Conservation (phyloP, 208 protist genomes). For the Blastocrithidia nonstop region DNA sequence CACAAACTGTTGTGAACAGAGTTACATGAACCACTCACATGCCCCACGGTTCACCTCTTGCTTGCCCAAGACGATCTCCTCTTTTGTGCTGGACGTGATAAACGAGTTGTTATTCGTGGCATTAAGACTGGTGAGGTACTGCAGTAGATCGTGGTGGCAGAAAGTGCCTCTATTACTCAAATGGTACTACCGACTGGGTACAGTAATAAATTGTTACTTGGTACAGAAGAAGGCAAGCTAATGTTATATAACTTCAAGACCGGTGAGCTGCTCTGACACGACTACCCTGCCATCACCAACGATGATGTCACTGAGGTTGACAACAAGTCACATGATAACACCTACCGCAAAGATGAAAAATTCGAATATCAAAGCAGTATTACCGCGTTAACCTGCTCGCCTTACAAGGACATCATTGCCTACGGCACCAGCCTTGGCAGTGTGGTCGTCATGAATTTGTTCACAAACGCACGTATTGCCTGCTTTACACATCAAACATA, state of each 20-base stretch:
- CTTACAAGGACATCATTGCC: constrained; percentile 73
- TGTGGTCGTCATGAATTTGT: constrained; percentile 56
- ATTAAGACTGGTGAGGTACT: constrained; percentile 47
- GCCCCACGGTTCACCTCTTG: constrained; percentile 27
- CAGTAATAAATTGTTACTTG: constrained; percentile 74
- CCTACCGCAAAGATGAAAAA: too few relatives aligned
- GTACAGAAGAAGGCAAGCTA: constrained; percentile 56
- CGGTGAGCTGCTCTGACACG: constrained; percentile 54
- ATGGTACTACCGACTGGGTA: constrained; percentile 46
- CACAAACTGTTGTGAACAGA: constrained; percentile 69
- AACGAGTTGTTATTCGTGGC: constrained; percentile 52
- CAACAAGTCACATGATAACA: background rate
- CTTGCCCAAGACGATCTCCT: constrained; percentile 68
- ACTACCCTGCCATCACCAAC: background rate
- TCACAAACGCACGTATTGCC: constrained; percentile 42
- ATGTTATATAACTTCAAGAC: constrained; percentile 82
- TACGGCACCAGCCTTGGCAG: constrained; percentile 59
- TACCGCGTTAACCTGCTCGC: constrained; percentile 35
- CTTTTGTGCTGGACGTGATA: constrained; percentile 55
- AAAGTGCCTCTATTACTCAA: constrained; percentile 36
- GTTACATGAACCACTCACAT: constrained; percentile 29
- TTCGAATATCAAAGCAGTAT: too few relatives aligned
- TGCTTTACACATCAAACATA: constrained; percentile 42
- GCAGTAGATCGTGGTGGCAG: constrained; percentile 37
- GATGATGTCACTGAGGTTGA: background rate